phyloP scores from a whole-genome alignment of 768 basidiomycete genomes.

The Aureoboletus auriporus region DNA sequence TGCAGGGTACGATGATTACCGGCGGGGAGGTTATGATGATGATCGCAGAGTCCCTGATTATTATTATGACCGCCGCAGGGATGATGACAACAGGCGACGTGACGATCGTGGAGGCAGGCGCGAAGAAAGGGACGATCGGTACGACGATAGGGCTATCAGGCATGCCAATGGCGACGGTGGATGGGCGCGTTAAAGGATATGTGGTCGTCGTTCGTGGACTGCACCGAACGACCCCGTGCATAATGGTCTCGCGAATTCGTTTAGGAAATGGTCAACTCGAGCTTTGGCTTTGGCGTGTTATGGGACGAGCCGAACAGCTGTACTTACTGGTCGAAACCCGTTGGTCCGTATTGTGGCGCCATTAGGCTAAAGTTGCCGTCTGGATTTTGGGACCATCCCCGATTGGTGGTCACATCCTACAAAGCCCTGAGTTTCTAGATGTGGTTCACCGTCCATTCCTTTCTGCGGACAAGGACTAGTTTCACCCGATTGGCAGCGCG shows the following conservation, averaged over 20 bases:
- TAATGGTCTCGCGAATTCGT: constrained; percentile 43
- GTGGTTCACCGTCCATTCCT: constrained; percentile 2
- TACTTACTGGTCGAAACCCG: constrained; percentile 37
- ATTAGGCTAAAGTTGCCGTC: constrained; percentile 29
- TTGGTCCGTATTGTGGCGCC: constrained; percentile 33
- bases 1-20: constrained; percentile 90
- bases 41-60: constrained; percentile 79
- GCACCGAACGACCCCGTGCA: constrained; percentile 26
- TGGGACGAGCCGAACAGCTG: constrained; percentile 34
- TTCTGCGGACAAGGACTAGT: constrained; percentile 13
- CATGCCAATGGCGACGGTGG: constrained; percentile 74
- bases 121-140: constrained; percentile 81
- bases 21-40: constrained; percentile 77
- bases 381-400: constrained; percentile 22
- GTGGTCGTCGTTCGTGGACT: constrained; percentile 34
- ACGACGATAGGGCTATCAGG: constrained; percentile 70
- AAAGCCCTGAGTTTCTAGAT: constrained; percentile 18
- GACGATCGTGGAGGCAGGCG: constrained; percentile 71
- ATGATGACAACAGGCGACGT: constrained; percentile 56
- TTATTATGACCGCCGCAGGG: constrained; percentile 87
- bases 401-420: constrained; percentile 12
- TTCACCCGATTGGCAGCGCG: constrained; percentile 4
- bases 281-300: constrained; percentile 36
- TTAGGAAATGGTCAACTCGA: constrained; percentile 46
- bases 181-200: constrained; percentile 64